These are phyloP conservation scores for Paramyrothecium sp. DNA, from an alignment of 2,329 filamentous ascomycete genomes.

Conservation along the genomic window DNA sequence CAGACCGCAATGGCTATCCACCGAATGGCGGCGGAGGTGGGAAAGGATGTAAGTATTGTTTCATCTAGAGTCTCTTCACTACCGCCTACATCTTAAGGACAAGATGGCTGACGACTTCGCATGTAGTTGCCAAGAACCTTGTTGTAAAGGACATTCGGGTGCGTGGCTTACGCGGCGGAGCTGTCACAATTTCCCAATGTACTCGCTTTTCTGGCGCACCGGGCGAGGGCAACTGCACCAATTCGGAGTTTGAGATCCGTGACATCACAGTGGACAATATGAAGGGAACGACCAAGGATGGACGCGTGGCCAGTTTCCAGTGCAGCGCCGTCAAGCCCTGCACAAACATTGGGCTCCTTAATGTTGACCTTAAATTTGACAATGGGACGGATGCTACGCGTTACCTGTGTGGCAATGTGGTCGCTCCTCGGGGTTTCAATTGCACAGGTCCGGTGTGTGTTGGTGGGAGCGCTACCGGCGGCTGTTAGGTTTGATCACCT, in stretches of 20 bases:
- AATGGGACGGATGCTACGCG: neutral
- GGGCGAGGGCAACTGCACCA: conserved; percentile 17
- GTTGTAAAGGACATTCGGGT: neutral
- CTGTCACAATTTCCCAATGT: conserved; percentile 17
- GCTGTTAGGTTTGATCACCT: too few species aligned
- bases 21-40: neutral
- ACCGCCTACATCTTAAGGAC: neutral
- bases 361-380: neutral
- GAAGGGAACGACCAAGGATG: neutral
- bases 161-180: conserved; percentile 12
- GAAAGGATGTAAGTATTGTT: neutral
- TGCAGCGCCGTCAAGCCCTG: neutral
- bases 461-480: neutral
- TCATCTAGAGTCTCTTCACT: neutral
- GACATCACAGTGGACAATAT: conserved; percentile 12
- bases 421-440: neutral
- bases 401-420: neutral
- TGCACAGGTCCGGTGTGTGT: neutral
- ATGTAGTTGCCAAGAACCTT: neutral
- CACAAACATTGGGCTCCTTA: neutral
- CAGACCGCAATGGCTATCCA: neutral
- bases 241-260: conserved; percentile 14
- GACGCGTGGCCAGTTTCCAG: neutral
- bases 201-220: conserved; percentile 20
- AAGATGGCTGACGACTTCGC: too few species aligned